Evolutionary conservation across 2,329 filamentous ascomycete species (phyloP).

Genomic region (Sphaceloma murrayae): DNA sequence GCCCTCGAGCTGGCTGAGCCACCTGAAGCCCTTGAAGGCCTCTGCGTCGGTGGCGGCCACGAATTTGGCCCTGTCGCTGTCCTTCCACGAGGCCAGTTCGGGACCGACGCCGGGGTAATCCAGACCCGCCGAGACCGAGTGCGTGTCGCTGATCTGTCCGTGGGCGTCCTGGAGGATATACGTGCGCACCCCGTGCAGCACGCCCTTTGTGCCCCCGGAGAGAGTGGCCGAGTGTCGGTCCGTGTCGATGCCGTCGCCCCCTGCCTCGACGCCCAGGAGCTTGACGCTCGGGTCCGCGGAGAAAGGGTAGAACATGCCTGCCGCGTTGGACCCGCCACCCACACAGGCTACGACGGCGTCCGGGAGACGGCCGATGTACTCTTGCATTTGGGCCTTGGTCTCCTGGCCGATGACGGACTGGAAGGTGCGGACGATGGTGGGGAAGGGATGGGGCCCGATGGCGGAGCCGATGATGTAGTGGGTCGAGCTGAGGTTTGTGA

Average conservation of each 20-base stretch:
- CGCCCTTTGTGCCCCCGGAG: conserved; percentile 75
- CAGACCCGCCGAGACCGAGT: conserved; percentile 90
- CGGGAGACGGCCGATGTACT: conserved; percentile 76
- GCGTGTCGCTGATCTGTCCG: conserved; percentile 89
- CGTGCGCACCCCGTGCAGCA: conserved; percentile 89
- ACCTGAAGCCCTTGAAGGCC: conserved; percentile 76
- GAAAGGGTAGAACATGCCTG: conserved; percentile 98
- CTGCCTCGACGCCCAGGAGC: conserved; percentile 87
- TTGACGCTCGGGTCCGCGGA: conserved; percentile 74
- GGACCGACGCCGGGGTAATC: conserved; percentile 97
- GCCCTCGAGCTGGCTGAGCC: conserved; percentile 80
- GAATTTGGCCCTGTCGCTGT: conserved; percentile 75
- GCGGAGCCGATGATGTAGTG: conserved; percentile 98
- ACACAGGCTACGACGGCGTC: conserved; percentile 96
- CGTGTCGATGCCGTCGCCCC: conserved; percentile 85
- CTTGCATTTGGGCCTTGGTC: conserved; percentile 83
- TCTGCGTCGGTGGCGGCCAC: conserved; percentile 85
- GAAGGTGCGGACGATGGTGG: conserved; percentile 94
- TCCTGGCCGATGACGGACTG: conserved; percentile 93
- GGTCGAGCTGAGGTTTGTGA: conserved; percentile 81
- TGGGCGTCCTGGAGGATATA: conserved; percentile 90
- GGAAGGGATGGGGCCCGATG: conserved; percentile 96
- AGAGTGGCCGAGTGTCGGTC: conserved; percentile 78
- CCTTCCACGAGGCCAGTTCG: conserved; percentile 88
- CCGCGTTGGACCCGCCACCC: conserved; percentile 87